A percentile compares a stretch with the other conserved stretches of the same genome.
These are phyloP conservation scores for Telfairia occidentalis DNA, from an alignment of 331 rosid genomes.

Conservation along the genomic window DNA sequence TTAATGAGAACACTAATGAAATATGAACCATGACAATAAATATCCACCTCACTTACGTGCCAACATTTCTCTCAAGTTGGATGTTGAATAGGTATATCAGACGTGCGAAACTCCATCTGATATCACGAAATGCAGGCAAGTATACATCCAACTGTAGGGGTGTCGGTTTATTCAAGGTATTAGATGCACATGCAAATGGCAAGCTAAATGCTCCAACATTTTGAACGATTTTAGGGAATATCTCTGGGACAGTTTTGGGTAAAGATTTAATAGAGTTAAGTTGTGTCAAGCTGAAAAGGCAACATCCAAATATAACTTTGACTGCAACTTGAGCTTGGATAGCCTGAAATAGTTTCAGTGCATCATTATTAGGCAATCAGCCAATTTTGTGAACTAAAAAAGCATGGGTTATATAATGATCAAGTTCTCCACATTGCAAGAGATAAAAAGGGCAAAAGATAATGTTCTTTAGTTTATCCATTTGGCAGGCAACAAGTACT, in stretches of 20 bases:
- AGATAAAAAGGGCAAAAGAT: not conserved
- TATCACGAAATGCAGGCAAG: conserved; percentile 58
- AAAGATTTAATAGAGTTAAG: conserved; percentile 24
- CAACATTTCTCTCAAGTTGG: conserved; percentile 83
- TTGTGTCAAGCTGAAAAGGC: conserved; percentile 35
- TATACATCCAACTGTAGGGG: conserved; percentile 76
- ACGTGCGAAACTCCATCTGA: conserved; percentile 66
- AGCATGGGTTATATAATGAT: not conserved
- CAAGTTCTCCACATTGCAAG: not conserved
- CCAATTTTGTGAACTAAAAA: not conserved
- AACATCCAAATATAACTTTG: conserved; percentile 34
- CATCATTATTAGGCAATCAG: not conserved
- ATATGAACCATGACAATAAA: not conserved
- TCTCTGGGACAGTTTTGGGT: conserved; percentile 27
- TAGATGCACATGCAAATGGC: conserved; percentile 74
- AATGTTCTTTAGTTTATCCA: not conserved
- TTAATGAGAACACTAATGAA: not conserved
- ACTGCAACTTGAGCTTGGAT: conserved; percentile 27
- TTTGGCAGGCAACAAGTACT: not conserved
- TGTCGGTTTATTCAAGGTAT: conserved; percentile 59
- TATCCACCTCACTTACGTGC: conserved; percentile 59
- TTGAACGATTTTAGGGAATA: conserved; percentile 33
- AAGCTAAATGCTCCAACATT: conserved; percentile 34
- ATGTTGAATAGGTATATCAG: conserved; percentile 63
- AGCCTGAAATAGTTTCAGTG: conserved; percentile 39